Evolutionary conservation across 306 rosid species (phyloP), one percentile per base, ranked within the genome.

Genomic region (Coriaria nepalensis): DNA sequence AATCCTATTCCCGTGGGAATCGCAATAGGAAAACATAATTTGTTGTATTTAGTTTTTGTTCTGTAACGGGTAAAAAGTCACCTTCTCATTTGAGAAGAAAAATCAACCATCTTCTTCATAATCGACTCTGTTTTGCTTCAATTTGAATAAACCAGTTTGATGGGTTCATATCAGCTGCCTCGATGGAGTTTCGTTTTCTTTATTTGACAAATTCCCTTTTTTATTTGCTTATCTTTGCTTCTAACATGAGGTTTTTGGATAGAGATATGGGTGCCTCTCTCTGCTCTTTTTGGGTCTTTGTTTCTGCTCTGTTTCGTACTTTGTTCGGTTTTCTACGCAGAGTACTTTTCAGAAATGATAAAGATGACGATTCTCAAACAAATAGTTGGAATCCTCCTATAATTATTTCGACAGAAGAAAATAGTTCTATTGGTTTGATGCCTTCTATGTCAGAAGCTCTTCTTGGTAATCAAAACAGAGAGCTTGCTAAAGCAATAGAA

Each of bases 271-370:
- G 52, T 47, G 45, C 49, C 45, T 62, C 64, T 6, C 42, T 55
- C 35, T 50, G 55, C 44, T 62, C 65, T 55, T 68, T 72, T 57
- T 67, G 67, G 48, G 47, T 57, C 15, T 70, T 74, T 51, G 49
- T 90, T 45, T 78, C 78, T 29, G 51, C 71, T 43, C 62, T 80
- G 29, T 53, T 69, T 56, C 45, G 52, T 52, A 42, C 78, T 65
- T 67, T 90, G 59, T 65, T 77, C 63, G 53, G 73, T 53, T 55
- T 68, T 33, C 57, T 79, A 60, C 37, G 15, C 67, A 68, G 48
- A 61, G 13, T 64, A 15, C 55, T 76, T 57, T 6, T 55, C 57
- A 90, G 97, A 54, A 56, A 43, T 47, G 38, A 35, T 52, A 40
- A 58, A 6, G 45, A n/a, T 2, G 55, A 56, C 36, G 42, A 37